Evolutionary conservation across 768 basidiomycete genomes (phyloP).

Genomic region (Mycena kentingensis): DNA sequence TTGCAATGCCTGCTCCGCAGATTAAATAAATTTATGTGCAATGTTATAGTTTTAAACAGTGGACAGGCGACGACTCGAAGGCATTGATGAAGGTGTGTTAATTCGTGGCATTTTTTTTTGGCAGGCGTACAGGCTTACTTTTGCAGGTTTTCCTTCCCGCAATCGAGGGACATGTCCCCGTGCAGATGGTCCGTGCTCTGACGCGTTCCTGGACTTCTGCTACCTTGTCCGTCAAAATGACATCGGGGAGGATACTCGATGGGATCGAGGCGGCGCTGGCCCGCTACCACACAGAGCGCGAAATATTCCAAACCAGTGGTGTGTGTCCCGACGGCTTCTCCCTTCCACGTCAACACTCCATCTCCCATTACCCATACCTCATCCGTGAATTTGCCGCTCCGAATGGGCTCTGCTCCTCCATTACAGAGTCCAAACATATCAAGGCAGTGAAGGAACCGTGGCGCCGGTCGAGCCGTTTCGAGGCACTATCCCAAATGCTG

Average conservation of each 20-base stretch:
- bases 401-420: slow-evolving; percentile 39
- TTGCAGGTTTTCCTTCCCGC: slow-evolving; percentile 27
- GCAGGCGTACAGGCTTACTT: background rate
- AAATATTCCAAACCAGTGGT: slow-evolving; percentile 17
- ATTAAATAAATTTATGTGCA: no score
- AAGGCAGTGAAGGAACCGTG: slow-evolving; percentile 40
- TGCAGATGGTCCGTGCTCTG: slow-evolving; percentile 20
- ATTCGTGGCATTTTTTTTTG: background rate
- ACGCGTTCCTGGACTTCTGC: slow-evolving; percentile 29
- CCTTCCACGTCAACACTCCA: slow-evolving; percentile 35
- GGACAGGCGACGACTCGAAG: slow-evolving; percentile 42
- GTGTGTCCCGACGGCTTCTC: slow-evolving; percentile 21
- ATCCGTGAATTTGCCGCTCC: slow-evolving; percentile 34
- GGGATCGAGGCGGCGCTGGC: slow-evolving; percentile 16
- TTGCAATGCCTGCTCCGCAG: no score
- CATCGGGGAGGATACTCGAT: slow-evolving; percentile 13
- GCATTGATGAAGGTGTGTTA: slow-evolving; percentile 38
- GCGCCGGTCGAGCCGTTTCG: slow-evolving; percentile 26
- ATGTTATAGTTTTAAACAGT: slow-evolving; percentile 34
- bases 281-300: slow-evolving; percentile 12
- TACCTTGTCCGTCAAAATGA: slow-evolving; percentile 19
- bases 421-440: slow-evolving; percentile 39
- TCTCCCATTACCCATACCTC: slow-evolving; percentile 29
- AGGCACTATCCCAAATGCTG: slow-evolving; percentile 31
- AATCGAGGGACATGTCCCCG: slow-evolving; percentile 23